phyloP scores from a whole-genome alignment of 2,329 filamentous ascomycete species.

The Laburnicola sp. region DNA sequence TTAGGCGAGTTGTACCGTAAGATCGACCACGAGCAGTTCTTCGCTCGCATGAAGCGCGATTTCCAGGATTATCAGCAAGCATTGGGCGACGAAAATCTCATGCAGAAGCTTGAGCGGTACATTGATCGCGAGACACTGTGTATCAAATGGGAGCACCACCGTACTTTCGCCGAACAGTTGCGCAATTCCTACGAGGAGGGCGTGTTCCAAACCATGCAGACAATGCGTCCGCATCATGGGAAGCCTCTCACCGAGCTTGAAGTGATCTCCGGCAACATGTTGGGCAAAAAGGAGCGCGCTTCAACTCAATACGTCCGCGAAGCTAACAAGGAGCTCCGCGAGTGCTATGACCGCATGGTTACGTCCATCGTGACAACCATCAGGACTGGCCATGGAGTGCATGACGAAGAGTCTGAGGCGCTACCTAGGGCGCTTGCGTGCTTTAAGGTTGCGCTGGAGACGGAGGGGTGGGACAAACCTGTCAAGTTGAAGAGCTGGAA shows the following conservation, averaged over 20 bases:
- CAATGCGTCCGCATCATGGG: constrained; percentile 31
- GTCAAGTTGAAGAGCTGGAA: constrained; percentile 53
- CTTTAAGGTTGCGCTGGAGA: constrained; percentile 48
- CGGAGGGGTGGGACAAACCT: constrained; percentile 31
- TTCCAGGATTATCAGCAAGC: constrained; percentile 13
- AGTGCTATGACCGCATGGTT: constrained; percentile 49
- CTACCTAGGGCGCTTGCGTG: constrained; percentile 57
- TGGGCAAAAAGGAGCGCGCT: constrained; percentile 53
- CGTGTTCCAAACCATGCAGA: constrained; percentile 54
- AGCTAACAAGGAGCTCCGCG: constrained; percentile 41
- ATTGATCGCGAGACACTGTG: constrained; percentile 45
- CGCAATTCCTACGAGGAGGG: constrained; percentile 56
- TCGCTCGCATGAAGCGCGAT: constrained; percentile 28
- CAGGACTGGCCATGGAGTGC: constrained; percentile 42
- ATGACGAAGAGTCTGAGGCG: constrained; percentile 42
- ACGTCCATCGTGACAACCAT: constrained; percentile 52
- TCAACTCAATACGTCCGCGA: constrained; percentile 36
- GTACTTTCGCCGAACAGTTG: constrained; percentile 48
- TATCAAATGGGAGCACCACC: constrained; percentile 47
- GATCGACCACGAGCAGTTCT: constrained; percentile 72
- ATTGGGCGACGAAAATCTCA: constrained; percentile 21
- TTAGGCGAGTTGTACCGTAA: constrained; percentile 71
- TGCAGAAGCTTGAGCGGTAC: constrained; percentile 46
- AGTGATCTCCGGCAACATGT: constrained; percentile 61
- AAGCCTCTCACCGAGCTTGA: constrained; percentile 39